These are phyloP conservation scores for Dendrostoma leiphaemia DNA, from an alignment of 2,329 filamentous ascomycete species.

Conservation along the genomic window DNA sequence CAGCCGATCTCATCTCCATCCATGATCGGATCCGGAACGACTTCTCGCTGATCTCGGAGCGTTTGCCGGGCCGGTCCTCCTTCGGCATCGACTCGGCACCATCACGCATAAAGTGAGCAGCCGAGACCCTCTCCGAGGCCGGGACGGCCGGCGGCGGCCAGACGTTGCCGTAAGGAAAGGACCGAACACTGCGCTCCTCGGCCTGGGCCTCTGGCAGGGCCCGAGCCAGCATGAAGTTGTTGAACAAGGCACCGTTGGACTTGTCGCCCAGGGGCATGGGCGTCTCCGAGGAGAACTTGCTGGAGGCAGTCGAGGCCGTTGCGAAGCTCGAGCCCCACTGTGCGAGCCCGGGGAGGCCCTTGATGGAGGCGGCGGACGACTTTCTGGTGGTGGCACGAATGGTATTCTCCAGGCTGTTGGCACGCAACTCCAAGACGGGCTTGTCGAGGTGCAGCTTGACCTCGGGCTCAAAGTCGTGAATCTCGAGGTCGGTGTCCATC, in stretches of 20 bases:
- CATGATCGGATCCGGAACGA: slow-evolving; percentile 75
- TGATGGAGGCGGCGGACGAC: background rate
- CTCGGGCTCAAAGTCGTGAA: slow-evolving; percentile 70
- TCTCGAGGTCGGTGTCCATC: slow-evolving; percentile 61
- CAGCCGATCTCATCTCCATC: slow-evolving; percentile 61
- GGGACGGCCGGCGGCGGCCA: slow-evolving; percentile 79
- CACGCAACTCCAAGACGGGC: slow-evolving; percentile 61
- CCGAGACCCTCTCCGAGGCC: slow-evolving; percentile 50
- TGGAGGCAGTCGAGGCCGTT: slow-evolving; percentile 4
- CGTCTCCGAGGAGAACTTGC: slow-evolving; percentile 48
- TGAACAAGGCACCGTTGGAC: slow-evolving; percentile 52
- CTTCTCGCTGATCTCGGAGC: slow-evolving; percentile 62
- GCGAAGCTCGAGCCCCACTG: background rate
- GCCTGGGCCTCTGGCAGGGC: slow-evolving; percentile 38
- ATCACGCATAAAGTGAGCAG: slow-evolving; percentile 22
- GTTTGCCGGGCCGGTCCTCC: slow-evolving; percentile 40
- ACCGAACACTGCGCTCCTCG: slow-evolving; percentile 26
- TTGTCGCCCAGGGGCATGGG: slow-evolving; percentile 50
- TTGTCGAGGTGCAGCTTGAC: slow-evolving; percentile 71
- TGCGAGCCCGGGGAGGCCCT: background rate
- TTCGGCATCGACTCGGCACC: slow-evolving; percentile 26
- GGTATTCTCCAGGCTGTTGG: slow-evolving; percentile 25
- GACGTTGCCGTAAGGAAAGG: slow-evolving; percentile 50
- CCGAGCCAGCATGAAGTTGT: slow-evolving; percentile 66
- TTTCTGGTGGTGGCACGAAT: slow-evolving; percentile 14